These are phyloP conservation scores for Nigrograna mackinnonii DNA, from an alignment of 2,329 filamentous ascomycete species.

Conservation along the genomic window DNA sequence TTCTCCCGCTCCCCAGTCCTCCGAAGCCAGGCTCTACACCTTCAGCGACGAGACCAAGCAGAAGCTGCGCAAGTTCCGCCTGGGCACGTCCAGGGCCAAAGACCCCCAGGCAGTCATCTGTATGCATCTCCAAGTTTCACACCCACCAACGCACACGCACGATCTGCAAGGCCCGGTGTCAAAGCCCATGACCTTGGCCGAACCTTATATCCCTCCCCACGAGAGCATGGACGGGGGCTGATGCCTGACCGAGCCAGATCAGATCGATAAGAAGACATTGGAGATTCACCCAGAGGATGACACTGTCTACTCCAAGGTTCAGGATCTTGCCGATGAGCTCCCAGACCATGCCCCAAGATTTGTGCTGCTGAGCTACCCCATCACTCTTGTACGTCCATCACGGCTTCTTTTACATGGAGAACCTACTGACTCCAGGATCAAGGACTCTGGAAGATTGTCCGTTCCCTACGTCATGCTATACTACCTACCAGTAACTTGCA, in stretches of 20 bases:
- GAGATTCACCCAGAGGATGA: constrained; percentile 87
- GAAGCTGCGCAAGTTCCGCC: constrained; percentile 90
- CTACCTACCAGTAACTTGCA: constrained; percentile 92
- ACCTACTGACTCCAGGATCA: constrained; percentile 4
- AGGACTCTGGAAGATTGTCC: constrained; percentile 81
- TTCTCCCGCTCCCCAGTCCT: constrained; percentile 50
- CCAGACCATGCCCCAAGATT: constrained; percentile 92
- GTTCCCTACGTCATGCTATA: constrained; percentile 95
- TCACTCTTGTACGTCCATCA: constrained; percentile 70
- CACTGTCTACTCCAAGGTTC: constrained; percentile 79
- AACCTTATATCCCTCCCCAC: not conserved
- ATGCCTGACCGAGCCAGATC: constrained; percentile 59
- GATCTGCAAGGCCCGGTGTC: constrained; percentile 5
- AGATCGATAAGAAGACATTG: constrained; percentile 87
- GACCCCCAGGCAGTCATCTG: constrained; percentile 92
- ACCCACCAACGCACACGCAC: constrained; percentile 1
- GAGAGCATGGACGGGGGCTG: constrained; percentile 23
- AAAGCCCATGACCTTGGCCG: constrained; percentile 1
- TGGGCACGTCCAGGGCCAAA: constrained; percentile 84
- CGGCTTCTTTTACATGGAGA: not conserved
- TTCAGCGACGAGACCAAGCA: constrained; percentile 91
- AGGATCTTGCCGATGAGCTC: constrained; percentile 82
- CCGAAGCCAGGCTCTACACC: constrained; percentile 87
- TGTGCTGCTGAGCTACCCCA: constrained; percentile 85
- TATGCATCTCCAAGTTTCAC: constrained; percentile 53